These are phyloP conservation scores for Didymosphaeria variabile DNA, from an alignment of 2,329 filamentous ascomycete genomes.

Conservation along the genomic window DNA sequence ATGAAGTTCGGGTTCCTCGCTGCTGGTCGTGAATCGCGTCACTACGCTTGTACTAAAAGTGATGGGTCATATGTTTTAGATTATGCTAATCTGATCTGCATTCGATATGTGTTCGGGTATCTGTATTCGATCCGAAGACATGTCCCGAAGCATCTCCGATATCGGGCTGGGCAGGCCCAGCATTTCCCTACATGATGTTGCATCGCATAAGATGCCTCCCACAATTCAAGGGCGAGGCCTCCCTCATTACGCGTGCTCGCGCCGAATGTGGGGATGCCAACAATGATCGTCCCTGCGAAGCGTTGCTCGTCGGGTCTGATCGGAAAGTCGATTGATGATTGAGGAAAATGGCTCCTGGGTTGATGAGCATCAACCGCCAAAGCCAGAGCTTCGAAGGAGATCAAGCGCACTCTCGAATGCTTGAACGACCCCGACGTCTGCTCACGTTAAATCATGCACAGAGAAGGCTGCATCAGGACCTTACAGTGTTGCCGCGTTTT, in stretches of 20 bases:
- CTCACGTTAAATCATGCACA: slow-evolving; percentile 9
- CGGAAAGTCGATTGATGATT: slow-evolving; percentile 15
- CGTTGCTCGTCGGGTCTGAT: neutral
- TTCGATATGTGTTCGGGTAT: slow-evolving; percentile 11
- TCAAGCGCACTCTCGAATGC: slow-evolving; percentile 61
- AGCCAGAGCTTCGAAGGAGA: slow-evolving; percentile 47
- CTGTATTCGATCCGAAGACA: neutral
- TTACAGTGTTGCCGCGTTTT: slow-evolving; percentile 83
- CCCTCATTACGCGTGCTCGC: slow-evolving; percentile 2
- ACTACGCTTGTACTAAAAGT: no score
- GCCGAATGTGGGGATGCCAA: neutral
- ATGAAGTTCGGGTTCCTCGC: neutral
- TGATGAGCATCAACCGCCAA: slow-evolving; percentile 38
- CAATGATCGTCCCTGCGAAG: neutral
- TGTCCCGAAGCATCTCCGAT: neutral
- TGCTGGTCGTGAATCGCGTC: no score
- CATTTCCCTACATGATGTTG: slow-evolving; percentile 24
- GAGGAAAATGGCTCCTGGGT: slow-evolving; percentile 36
- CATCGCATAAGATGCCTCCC: slow-evolving; percentile 29
- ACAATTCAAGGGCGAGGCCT: slow-evolving; percentile 2
- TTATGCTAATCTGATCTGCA: no score
- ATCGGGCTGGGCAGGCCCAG: neutral
- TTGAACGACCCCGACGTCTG: slow-evolving; percentile 57
- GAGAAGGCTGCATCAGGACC: slow-evolving; percentile 43
- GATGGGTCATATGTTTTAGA: no score